Percentiles rank a stretch among this genome's conserved stretches.
These are phyloP conservation scores for Colletotrichum zoysiae DNA, from an alignment of 2,329 filamentous ascomycete species.

Conservation along the genomic window DNA sequence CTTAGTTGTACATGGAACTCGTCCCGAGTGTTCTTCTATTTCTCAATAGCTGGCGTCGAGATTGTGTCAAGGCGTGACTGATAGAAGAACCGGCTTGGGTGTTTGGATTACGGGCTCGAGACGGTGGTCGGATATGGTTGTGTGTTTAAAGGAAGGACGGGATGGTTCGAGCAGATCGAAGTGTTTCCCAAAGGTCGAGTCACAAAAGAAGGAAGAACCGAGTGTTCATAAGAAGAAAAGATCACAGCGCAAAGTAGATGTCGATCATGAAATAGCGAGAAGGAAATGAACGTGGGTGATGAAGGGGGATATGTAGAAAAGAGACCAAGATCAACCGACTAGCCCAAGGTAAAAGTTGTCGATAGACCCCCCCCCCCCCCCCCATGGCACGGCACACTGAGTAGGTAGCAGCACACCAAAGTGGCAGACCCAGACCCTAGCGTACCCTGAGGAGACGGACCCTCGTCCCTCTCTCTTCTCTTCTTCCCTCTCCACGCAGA, in stretches of 20 bases:
- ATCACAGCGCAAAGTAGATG: constrained; percentile 59
- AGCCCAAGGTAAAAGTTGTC: constrained; percentile 55
- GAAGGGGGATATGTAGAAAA: constrained; percentile 67
- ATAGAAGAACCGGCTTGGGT: constrained; percentile 46
- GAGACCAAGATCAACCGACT: constrained; percentile 55
- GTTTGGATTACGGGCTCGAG: constrained; percentile 48
- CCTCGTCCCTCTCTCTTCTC: constrained; percentile 44
- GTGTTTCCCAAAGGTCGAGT: constrained; percentile 60
- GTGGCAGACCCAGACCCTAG: constrained; percentile 44
- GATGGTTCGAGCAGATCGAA: constrained; percentile 49
- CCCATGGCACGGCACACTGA: constrained; percentile 38
- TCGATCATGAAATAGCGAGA: constrained; percentile 61
- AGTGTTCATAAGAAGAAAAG: constrained; percentile 62
- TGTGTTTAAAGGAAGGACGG: constrained; percentile 60
- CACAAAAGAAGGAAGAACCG: constrained; percentile 64
- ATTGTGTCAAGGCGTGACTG: constrained; percentile 46
- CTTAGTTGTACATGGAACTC: constrained; percentile 52
- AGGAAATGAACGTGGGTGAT: constrained; percentile 52
- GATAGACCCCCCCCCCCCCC: constrained; percentile 44
- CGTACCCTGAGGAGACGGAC: constrained; percentile 47
- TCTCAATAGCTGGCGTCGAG: constrained; percentile 34
- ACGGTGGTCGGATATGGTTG: constrained; percentile 42
- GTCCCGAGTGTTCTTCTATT: constrained; percentile 42
- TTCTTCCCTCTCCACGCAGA: constrained; percentile 53
- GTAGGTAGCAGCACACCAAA: constrained; percentile 26